Evolutionary conservation across 2,329 filamentous ascomycete species (phyloP).

Genomic region (Dissoconium aciculare): DNA sequence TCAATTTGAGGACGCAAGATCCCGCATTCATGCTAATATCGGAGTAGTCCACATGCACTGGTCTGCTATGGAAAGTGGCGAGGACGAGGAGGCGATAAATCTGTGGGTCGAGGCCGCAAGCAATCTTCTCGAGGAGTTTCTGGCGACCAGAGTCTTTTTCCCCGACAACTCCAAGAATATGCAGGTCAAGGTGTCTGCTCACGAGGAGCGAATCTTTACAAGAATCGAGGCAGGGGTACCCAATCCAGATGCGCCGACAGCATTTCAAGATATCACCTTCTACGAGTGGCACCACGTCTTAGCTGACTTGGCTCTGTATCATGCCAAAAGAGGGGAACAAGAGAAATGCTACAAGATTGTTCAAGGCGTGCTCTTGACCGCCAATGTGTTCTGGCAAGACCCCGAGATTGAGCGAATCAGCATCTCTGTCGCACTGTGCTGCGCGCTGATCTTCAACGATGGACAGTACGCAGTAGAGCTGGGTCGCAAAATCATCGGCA

Average conservation of each 20-base stretch:
- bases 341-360: slow-evolving; percentile 68
- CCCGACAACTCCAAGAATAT: slow-evolving; percentile 35
- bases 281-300: slow-evolving; percentile 80
- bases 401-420: slow-evolving; percentile 15
- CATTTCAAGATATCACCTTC: slow-evolving; percentile 68
- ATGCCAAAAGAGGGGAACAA: slow-evolving; percentile 52
- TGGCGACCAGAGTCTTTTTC: slow-evolving; percentile 45
- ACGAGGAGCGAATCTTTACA: slow-evolving; percentile 1
- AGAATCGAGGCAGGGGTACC: background rate
- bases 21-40: slow-evolving; percentile 22
- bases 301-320: slow-evolving; percentile 65
- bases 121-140: slow-evolving; percentile 45
- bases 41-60: slow-evolving; percentile 25
- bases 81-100: slow-evolving; percentile 35
- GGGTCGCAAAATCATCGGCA: slow-evolving; percentile 54
- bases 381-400: slow-evolving; percentile 63
- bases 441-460: slow-evolving; percentile 67
- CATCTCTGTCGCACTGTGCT: slow-evolving; percentile 33
- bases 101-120: slow-evolving; percentile 46
- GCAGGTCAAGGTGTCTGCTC: slow-evolving; percentile 30
- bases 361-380: slow-evolving; percentile 56
- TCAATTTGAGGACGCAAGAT: slow-evolving; percentile 11
- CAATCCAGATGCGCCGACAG: slow-evolving; percentile 27
- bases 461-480: slow-evolving; percentile 58
- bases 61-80: slow-evolving; percentile 30